Conservation (phyloP, 1,284 basidiomycete genomes). For the Cryptococcus jaspeensis region DNA sequence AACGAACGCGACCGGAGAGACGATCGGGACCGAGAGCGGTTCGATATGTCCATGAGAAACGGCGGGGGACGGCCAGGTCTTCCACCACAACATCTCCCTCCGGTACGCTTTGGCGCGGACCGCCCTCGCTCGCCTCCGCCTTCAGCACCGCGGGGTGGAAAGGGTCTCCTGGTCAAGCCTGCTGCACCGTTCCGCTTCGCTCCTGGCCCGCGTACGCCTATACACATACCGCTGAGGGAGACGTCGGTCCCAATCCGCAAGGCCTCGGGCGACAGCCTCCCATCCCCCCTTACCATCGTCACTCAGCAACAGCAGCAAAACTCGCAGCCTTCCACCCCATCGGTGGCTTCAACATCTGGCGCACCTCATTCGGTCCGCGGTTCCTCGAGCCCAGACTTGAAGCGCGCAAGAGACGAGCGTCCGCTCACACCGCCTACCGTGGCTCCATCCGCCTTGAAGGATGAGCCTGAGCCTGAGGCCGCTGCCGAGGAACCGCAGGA, state of each 20-base stretch:
- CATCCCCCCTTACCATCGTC: conserved; percentile 4
- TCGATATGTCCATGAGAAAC: not conserved
- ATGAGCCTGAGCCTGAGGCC: not conserved
- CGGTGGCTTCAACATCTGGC: conserved; percentile 17
- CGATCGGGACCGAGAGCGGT: conserved; percentile 4
- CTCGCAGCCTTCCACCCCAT: conserved; percentile 15
- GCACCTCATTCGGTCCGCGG: conserved; percentile 31
- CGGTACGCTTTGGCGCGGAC: not conserved
- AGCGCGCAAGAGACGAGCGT: conserved; percentile 1
- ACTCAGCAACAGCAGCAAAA: conserved; percentile 3
- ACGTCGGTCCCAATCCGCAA: too few relatives aligned
- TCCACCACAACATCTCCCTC: not conserved
- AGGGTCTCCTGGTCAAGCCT: too few relatives aligned
- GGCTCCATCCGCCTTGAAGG: not conserved
- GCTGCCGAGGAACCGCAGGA: conserved; percentile 22
- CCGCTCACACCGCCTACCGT: conserved; percentile 4
- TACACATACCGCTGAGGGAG: too few relatives aligned
- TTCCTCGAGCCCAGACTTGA: conserved; percentile 29
- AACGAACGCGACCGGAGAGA: conserved; percentile 1
- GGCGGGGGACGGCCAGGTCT: not conserved
- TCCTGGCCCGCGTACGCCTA: too few relatives aligned
- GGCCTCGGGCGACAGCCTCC: too few relatives aligned
- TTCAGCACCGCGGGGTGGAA: conserved; percentile 11
- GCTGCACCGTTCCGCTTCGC: too few relatives aligned
- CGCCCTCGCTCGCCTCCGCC: conserved; percentile 21